phyloP scores from a whole-genome alignment of 192 early-diverging fungal genomes.

The Podila epigama region DNA sequence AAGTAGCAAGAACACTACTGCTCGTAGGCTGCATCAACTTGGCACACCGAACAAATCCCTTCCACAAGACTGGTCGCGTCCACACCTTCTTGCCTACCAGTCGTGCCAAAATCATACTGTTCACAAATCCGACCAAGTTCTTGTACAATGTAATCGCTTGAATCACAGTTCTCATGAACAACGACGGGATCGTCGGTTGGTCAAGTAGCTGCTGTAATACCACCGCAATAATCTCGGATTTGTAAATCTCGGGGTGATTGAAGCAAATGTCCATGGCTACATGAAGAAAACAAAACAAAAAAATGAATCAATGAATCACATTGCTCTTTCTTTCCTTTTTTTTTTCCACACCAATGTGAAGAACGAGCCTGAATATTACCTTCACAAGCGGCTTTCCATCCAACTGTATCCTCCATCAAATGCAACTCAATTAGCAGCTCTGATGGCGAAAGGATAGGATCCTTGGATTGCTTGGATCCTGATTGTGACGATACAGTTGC shows the following conservation, averaged over 20 bases:
- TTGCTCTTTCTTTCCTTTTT: not conserved
- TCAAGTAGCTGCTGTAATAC: conserved; percentile 75
- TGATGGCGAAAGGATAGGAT: conserved; percentile 57
- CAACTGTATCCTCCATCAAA: conserved; percentile 70
- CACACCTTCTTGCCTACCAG: conserved; percentile 75
- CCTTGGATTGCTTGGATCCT: conserved; percentile 16
- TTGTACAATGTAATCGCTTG: conserved; percentile 71
- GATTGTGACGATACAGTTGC: not conserved
- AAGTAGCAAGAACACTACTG: conserved; percentile 30
- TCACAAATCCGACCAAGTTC: conserved; percentile 65
- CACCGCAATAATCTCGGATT: conserved; percentile 69
- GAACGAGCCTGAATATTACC: conserved; percentile 50
- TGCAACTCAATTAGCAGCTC: conserved; percentile 78
- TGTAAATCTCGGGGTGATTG: conserved; percentile 69
- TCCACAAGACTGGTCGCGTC: conserved; percentile 73
- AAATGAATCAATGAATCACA: not conserved
- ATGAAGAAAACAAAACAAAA: not conserved
- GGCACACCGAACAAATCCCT: conserved; percentile 75
- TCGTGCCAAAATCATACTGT: conserved; percentile 60
- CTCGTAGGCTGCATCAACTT: conserved; percentile 55
- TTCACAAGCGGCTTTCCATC: conserved; percentile 70
- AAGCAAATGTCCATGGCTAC: conserved; percentile 83
- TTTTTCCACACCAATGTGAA: not conserved
- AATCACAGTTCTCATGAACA: conserved; percentile 83
- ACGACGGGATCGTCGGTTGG: conserved; percentile 66